Conservation (phyloP, 2,329 filamentous ascomycete genomes). For the Ascochyta pisi region DNA sequence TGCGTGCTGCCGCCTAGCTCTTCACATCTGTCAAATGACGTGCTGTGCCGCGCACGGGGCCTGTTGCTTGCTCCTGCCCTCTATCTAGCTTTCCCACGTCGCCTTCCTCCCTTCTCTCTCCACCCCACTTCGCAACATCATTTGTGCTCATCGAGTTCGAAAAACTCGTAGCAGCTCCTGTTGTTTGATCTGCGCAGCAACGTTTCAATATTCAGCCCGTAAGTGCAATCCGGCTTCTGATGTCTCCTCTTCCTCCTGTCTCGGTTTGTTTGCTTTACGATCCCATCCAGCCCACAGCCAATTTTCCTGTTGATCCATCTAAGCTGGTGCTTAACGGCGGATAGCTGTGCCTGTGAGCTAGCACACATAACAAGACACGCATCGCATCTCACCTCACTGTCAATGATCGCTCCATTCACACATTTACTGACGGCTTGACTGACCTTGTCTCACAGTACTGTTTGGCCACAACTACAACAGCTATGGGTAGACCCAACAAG, state of each 20-base stretch:
- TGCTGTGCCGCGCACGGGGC: conserved; percentile 13
- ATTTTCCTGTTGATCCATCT: background rate
- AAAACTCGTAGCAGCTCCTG: background rate
- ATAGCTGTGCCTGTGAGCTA: background rate
- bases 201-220: background rate
- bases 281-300: background rate
- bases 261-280: background rate
- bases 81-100: conserved; percentile 8
- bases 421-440: conserved; percentile 8
- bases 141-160: background rate
- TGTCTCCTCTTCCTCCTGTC: background rate
- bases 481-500: background rate
- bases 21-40: background rate
- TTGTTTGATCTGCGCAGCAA: background rate
- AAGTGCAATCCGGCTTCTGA: background rate
- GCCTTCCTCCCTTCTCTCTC: background rate
- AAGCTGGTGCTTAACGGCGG: background rate
- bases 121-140: background rate
- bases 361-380: background rate
- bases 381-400: conserved; percentile 8
- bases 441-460: conserved; percentile 16
- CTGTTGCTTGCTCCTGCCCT: conserved; percentile 22
- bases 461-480: background rate
- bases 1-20: background rate
- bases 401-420: background rate